Evolutionary conservation across 305 asterid species (phyloP).

Genomic region (Nicotiana rustica): DNA sequence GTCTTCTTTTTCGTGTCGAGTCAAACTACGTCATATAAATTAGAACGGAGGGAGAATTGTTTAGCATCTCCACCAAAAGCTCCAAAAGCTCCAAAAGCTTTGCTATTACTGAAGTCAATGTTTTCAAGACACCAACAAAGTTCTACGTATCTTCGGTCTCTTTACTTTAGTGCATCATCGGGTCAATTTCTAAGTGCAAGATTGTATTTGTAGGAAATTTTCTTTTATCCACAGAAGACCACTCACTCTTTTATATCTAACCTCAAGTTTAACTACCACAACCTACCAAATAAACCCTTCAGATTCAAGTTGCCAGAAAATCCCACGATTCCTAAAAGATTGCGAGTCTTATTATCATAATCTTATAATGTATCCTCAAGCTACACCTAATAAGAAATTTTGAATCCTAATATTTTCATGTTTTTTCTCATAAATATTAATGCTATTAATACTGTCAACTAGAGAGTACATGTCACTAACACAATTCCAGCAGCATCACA

Average conservation of each 20-base stretch:
- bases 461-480: constrained; percentile 10
- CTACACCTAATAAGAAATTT: constrained; percentile 16
- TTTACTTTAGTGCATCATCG: neutral
- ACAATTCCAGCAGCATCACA: neutral
- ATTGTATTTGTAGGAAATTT: neutral
- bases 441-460: neutral
- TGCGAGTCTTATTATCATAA: constrained; percentile 2
- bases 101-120: constrained; percentile 15
- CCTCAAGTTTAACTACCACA: constrained; percentile 1
- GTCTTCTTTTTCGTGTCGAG: no score
- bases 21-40: no score
- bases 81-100: neutral
- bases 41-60: neutral
- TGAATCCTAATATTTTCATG: neutral
- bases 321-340: neutral
- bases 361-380: neutral
- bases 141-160: neutral
- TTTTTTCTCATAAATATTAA: neutral
- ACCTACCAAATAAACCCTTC: constrained; percentile 4
- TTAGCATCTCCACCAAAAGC: constrained; percentile 26
- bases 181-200: constrained; percentile 24
- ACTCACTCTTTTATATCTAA: neutral
- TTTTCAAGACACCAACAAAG: neutral
- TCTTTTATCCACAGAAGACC: constrained; percentile 5
- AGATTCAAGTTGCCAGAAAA: constrained; percentile 15